phyloP scores from a whole-genome alignment of 805 yeast genomes.

The Pichia nakasei region DNA sequence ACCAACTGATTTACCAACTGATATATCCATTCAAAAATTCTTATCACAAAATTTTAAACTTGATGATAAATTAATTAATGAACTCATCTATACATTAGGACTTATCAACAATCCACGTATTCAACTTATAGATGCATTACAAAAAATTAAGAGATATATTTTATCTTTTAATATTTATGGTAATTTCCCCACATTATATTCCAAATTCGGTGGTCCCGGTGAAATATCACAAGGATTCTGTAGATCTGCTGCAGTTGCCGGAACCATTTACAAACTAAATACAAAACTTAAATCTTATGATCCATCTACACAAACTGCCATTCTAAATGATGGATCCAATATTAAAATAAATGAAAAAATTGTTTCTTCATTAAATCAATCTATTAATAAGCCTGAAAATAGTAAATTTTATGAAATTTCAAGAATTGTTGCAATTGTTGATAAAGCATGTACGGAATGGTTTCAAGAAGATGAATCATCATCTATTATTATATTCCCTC shows the following conservation, averaged over 20 bases:
- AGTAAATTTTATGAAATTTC: conserved; percentile 42
- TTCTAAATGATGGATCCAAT: conserved; percentile 64
- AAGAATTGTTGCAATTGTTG: conserved; percentile 73
- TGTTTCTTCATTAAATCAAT: conserved; percentile 66
- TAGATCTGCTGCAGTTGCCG: conserved; percentile 96
- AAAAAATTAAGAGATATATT: conserved; percentile 75
- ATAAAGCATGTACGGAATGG: conserved; percentile 88
- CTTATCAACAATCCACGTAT: conserved; percentile 55
- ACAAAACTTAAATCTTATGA: conserved; percentile 60
- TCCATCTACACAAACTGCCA: conserved; percentile 55
- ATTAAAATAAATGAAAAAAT: conserved; percentile 74
- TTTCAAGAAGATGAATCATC: conserved; percentile 76
- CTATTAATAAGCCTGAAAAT: conserved; percentile 36
- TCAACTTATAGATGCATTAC: conserved; percentile 64
- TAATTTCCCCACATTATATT: conserved; percentile 82
- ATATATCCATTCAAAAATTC: conserved; percentile 50
- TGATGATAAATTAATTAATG: conserved; percentile 67
- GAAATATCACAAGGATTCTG: conserved; percentile 95
- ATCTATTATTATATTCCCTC: conserved; percentile 89
- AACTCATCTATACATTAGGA: conserved; percentile 81
- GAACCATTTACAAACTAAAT: conserved; percentile 83
- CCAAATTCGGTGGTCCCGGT: conserved; percentile 94
- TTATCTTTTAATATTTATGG: conserved; percentile 88
- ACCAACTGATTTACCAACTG: conserved; percentile 36
- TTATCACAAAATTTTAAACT: conserved; percentile 59